These are phyloP conservation scores for Paspalum notatum DNA, from an alignment of 176 grass and related monocot genomes.

Conservation along the genomic window DNA sequence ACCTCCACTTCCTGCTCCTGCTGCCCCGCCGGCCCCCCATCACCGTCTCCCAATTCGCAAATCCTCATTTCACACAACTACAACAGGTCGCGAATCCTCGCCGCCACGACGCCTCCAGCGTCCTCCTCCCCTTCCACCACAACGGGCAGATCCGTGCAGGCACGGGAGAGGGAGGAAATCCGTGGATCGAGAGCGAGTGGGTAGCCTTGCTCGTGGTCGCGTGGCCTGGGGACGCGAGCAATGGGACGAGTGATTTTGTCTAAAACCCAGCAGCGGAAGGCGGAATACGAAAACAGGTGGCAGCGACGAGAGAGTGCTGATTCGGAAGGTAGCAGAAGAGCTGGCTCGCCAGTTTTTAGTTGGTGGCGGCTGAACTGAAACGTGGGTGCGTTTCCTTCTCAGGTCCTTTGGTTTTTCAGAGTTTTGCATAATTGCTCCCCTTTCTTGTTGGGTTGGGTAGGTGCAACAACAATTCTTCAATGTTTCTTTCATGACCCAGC, in stretches of 20 bases:
- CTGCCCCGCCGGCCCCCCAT: slow-evolving; percentile 7
- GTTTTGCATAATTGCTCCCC: not conserved
- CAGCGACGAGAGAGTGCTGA: not conserved
- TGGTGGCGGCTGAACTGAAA: slow-evolving; percentile 33
- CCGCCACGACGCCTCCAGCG: slow-evolving; percentile 11
- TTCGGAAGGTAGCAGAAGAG: slow-evolving; percentile 17
- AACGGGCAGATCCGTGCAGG: slow-evolving; percentile 31
- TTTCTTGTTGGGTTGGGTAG: not conserved
- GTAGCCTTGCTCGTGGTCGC: slow-evolving; percentile 10
- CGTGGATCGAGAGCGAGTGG: slow-evolving; percentile 25
- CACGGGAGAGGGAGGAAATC: not conserved
- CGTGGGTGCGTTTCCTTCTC: slow-evolving; percentile 17
- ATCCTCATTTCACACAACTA: slow-evolving; percentile 44
- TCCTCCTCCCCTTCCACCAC: not conserved
- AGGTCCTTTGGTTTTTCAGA: not conserved
- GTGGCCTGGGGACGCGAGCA: slow-evolving; percentile 41
- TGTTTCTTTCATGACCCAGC: not conserved
- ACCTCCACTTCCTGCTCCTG: slow-evolving; percentile 27
- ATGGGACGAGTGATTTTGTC: slow-evolving; percentile 37
- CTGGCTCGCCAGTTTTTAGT: slow-evolving; percentile 14
- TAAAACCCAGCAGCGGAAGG: slow-evolving; percentile 46
- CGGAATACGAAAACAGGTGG: slow-evolving; percentile 46
- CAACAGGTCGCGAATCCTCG: slow-evolving; percentile 9
- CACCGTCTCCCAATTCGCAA: slow-evolving; percentile 46
- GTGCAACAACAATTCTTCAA: not conserved